Evolutionary conservation across 2,329 filamentous ascomycete genomes (phyloP).

Genomic region (Amauroascus verrucosus): DNA sequence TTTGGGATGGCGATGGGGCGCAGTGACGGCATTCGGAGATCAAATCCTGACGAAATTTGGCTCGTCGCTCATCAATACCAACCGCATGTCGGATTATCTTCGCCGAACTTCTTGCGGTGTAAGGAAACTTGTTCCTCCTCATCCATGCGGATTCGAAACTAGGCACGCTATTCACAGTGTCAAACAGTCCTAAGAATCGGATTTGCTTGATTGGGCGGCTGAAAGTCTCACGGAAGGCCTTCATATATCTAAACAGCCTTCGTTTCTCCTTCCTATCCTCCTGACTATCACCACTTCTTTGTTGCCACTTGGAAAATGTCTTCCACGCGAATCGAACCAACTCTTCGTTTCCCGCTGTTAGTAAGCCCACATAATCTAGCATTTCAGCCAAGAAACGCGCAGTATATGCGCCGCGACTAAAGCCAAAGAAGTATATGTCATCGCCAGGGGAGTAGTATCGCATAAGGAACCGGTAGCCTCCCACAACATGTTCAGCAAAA

Average conservation of each 20-base stretch:
- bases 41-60: conserved; percentile 47
- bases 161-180: conserved; percentile 44
- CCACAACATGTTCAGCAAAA: conserved; percentile 45
- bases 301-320: conserved; percentile 26
- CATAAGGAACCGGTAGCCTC: conserved; percentile 48
- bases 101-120: conserved; percentile 27
- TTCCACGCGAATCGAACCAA: conserved; percentile 43
- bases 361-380: conserved; percentile 41
- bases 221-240: conserved; percentile 42
- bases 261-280: conserved; percentile 13
- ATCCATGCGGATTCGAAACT: conserved; percentile 29
- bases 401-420: conserved; percentile 44
- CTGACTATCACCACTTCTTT: conserved; percentile 21
- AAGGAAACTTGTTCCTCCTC: conserved; percentile 17
- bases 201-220: conserved; percentile 39
- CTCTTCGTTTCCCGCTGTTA: conserved; percentile 45
- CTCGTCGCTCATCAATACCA: conserved; percentile 44
- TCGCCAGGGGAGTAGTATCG: conserved; percentile 43
- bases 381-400: conserved; percentile 45
- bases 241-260: conserved; percentile 24
- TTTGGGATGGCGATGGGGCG: background rate
- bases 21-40: conserved; percentile 22
- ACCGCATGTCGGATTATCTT: conserved; percentile 43
- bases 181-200: conserved; percentile 47
- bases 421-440: conserved; percentile 48